Base-by-base conservation (phyloP, 139 green algal genomes). In the Marvania coccoides region DNA sequence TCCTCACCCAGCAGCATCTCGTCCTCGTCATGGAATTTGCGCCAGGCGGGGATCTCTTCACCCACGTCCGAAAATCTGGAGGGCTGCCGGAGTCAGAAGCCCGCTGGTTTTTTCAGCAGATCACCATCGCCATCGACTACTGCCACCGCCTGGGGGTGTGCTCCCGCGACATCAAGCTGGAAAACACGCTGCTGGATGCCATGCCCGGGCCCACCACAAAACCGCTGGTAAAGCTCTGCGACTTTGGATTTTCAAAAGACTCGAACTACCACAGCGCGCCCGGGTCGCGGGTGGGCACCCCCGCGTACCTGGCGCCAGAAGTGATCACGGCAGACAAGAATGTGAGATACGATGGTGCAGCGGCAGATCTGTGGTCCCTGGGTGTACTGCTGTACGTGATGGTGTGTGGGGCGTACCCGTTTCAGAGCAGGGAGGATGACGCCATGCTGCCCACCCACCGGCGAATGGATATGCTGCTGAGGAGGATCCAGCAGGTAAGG, bases 41-140 rank as follows among this genome's bases (percentile, higher is more conserved):
- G 4, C 70, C 82, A 5, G 85, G 88, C 5, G 88, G 84, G 4
- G 83, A 95, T 63, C 46, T 93, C 24, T 84, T 90, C 62, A 71
- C 47, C 15, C 85, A 90, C 35, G 90, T 97, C 23, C 87, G 88
- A 56, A 75, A 81, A 0, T 85, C 84, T 15, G 81, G 85, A 26
- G 80, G 88, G 7, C 87, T 99, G 30, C 85, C 85, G 24, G 94
- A 99, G 78, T 81, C 87, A 5, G 93, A 97, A 61, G 92, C 91
- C 8, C 82, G 94, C 13, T 99, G 90, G 88, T 99, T 98, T 75
- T 98, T 99, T 76, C 94, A 99, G 82, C 94, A 99, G 82, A 83
- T 99, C 2, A 87, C 97, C 9, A 84, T 95, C 2, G 91, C 87
- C 28, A 79, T 99, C 34, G 88, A 95, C 67, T 98, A 98, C 76